Conservation (phyloP, 2,329 filamentous ascomycete species). For the Capronia americana region DNA sequence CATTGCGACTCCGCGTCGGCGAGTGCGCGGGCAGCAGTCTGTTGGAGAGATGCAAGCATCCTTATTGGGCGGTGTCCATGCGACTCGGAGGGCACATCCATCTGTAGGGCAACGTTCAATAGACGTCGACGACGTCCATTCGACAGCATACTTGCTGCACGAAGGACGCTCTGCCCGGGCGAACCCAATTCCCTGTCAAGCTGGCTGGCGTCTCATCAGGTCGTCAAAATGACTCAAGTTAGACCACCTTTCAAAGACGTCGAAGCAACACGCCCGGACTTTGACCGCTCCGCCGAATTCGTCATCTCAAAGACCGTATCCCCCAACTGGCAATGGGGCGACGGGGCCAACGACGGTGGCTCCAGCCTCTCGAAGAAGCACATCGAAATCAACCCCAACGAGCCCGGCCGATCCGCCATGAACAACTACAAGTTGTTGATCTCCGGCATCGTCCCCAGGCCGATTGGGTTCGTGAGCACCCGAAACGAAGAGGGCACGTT, state of each 20-base stretch:
- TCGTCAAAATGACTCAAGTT: neutral
- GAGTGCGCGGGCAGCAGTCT: too few species aligned
- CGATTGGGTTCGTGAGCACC: constrained; percentile 71
- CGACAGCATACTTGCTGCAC: too few species aligned
- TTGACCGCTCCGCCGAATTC: neutral
- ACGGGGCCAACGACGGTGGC: neutral
- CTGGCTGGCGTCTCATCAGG: neutral
- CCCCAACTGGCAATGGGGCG: constrained; percentile 7
- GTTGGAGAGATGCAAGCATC: too few species aligned
- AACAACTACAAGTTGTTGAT: constrained; percentile 95
- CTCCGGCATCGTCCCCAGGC: constrained; percentile 78
- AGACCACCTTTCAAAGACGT: constrained; percentile 6
- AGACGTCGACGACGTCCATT: too few species aligned
- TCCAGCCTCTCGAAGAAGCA: constrained; percentile 11
- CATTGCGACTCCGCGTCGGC: too few species aligned
- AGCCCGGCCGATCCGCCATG: constrained; percentile 66
- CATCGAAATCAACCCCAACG: constrained; percentile 66
- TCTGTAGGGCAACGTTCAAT: too few species aligned
- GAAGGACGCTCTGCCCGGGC: too few species aligned
- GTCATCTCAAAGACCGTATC: neutral
- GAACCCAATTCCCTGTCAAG: neutral
- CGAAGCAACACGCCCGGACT: constrained; percentile 2
- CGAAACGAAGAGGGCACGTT: constrained; percentile 64
- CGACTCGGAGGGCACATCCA: too few species aligned
- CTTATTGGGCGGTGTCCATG: too few species aligned